These are phyloP conservation scores for Paspalum vaginatum DNA, from an alignment of 176 grass and related monocot species.

Conservation along the genomic window DNA sequence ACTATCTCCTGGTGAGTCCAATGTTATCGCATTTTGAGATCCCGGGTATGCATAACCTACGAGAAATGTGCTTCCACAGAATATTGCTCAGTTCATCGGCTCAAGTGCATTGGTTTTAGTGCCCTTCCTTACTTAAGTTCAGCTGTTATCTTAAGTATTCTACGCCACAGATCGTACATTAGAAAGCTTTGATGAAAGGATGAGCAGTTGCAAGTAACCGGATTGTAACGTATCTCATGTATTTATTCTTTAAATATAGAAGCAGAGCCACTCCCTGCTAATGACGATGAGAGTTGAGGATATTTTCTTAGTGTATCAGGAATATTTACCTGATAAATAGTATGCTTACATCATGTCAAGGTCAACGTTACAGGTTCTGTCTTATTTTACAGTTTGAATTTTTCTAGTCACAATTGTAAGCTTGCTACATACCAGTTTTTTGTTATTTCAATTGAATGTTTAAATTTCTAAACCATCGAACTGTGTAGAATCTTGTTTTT, in stretches of 20 bases:
- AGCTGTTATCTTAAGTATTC: neutral
- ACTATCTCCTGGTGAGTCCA: slow-evolving; percentile 83
- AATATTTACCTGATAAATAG: slow-evolving; percentile 13
- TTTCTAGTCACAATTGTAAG: neutral
- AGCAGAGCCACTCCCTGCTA: neutral
- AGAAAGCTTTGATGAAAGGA: neutral
- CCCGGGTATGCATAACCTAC: neutral
- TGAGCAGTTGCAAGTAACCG: neutral
- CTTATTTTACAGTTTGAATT: neutral
- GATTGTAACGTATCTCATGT: neutral
- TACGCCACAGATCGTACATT: neutral
- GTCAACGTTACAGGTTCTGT: slow-evolving; percentile 9
- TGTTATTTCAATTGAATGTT: neutral
- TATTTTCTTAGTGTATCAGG: neutral
- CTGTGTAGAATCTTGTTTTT: neutral
- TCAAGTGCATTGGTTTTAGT: neutral
- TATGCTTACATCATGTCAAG: neutral
- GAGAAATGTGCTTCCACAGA: neutral
- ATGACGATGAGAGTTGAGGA: neutral
- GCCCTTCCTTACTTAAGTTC: neutral
- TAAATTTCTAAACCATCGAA: neutral
- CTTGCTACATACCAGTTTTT: neutral
- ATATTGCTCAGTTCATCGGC: neutral
- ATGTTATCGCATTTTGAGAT: neutral
- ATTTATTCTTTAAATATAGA: neutral